Evolutionary conservation across 495 filamentous ascomycete species (phyloP), one percentile per base, ranked within the genome.

Genomic region (Astrocystis sublimbata): DNA sequence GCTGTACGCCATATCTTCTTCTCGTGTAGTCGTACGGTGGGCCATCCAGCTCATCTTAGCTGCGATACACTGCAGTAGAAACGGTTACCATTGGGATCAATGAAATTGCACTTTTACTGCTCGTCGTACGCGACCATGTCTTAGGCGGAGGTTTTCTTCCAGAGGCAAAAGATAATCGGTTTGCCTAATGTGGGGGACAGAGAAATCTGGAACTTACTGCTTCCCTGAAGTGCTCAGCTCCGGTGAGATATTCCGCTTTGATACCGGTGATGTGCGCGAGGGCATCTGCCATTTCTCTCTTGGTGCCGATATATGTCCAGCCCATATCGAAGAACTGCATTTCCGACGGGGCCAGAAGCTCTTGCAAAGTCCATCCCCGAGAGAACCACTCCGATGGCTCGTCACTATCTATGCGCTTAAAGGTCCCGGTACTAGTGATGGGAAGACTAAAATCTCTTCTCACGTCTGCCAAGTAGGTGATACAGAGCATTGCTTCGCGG

Each of bases 281-380:
- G 2, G 38, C 15, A 4, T 33, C 40, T 12, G 40, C 23, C 30
- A 58, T 12, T 24, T 58, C 40, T 9, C 15, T 33, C 38, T 72
- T 74, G 0, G 62, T 68, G 0, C 75, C 72, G 13, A 74, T 60
- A 6, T 41, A 36, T 0, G 7, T 30, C 75, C 75, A 78, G 24
- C 60, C 28, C 5, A 15, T 15, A 31, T 72, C 65, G 45, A 65
- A 76, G 58, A 79, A 79, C 1, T 66, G n/a, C 8, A 79, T 17
- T 0, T 66, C 33, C 8, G 7, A 5, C 1, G 72, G 71, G 0
- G 75, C 71, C 3, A 79, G 47, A 0, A 78, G 70, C 56, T 78
- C 75, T 38, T 78, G 73, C 26, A 78, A 55, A 1, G 75, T 77
- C 73, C 73, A 79, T 0, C 77, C 77, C 30, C 77, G 60, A 2